Conservation (phyloP, 2,329 filamentous ascomycete species). For the Chaetomiaceae sp. region DNA sequence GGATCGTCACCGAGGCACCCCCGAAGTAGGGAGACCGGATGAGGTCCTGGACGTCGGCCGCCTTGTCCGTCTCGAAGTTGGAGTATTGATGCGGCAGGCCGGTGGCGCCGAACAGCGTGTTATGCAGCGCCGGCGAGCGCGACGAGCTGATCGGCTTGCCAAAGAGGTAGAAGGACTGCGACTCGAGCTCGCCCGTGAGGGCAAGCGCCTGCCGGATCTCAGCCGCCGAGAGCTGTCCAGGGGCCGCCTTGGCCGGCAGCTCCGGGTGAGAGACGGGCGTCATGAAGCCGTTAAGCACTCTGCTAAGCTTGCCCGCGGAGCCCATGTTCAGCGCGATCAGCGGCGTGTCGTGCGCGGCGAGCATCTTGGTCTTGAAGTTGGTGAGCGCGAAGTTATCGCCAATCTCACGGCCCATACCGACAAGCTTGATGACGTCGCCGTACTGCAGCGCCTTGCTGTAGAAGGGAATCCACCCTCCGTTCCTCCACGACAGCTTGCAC, state of each 20-base stretch:
- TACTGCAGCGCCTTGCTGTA: constrained; percentile 89
- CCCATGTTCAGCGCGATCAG: constrained; percentile 98
- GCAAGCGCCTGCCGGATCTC: constrained; percentile 79
- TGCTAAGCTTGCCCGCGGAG: constrained; percentile 75
- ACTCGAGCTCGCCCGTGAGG: constrained; percentile 71
- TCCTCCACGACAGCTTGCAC: constrained; percentile 76
- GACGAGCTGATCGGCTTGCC: constrained; percentile 79
- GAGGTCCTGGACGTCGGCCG: constrained; percentile 55
- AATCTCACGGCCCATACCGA: constrained; percentile 70
- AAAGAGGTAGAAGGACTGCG: constrained; percentile 79
- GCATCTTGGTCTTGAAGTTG: constrained; percentile 74
- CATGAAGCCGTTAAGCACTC: constrained; percentile 86
- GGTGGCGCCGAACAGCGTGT: constrained; percentile 68
- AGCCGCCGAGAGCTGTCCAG: constrained; percentile 83
- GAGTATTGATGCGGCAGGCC: constrained; percentile 84
- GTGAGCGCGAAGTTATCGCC: constrained; percentile 84
- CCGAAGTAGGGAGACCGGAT: constrained; percentile 74
- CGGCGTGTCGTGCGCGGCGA: constrained; percentile 68
- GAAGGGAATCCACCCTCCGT: constrained; percentile 84
- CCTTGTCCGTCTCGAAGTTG: constrained; percentile 66
- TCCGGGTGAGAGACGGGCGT: constrained; percentile 88
- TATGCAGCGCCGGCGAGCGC: constrained; percentile 84
- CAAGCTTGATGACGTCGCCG: constrained; percentile 90
- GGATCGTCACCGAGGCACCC: constrained; percentile 92
- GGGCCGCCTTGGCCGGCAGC: constrained; percentile 88